Percentiles rank a stretch among this genome's conserved stretches.
phyloP scores from a whole-genome alignment of 805 yeast genomes.

The Yarrowia hollandica region DNA sequence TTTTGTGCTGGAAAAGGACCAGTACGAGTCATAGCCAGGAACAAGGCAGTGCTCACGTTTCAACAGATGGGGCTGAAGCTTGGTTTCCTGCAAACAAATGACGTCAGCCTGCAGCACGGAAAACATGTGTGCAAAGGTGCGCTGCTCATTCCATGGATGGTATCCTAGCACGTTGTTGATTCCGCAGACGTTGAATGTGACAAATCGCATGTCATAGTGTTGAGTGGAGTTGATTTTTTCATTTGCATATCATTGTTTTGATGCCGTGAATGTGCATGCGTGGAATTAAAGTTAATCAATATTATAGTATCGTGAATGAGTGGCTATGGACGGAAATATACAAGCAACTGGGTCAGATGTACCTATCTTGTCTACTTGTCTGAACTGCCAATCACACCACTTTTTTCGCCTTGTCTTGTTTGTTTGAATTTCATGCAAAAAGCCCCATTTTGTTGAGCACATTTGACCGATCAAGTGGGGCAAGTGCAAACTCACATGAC shows the following conservation, averaged over 20 bases:
- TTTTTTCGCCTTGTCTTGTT: no score
- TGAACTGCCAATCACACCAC: no score
- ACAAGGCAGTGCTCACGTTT: constrained; percentile 52
- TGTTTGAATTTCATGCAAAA: no score
- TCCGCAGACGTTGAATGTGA: constrained; percentile 86
- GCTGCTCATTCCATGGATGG: constrained; percentile 72
- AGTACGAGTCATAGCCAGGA: constrained; percentile 60
- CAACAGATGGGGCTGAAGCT: constrained; percentile 56
- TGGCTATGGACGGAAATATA: no score
- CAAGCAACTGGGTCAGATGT: no score
- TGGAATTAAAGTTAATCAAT: no score
- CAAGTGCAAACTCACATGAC: no score
- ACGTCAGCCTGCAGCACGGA: constrained; percentile 64
- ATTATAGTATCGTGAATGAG: no score
- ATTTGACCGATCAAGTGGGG: no score
- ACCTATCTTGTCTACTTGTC: no score
- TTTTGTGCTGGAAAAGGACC: constrained; percentile 63
- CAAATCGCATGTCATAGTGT: constrained; percentile 44
- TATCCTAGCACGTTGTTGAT: constrained; percentile 75
- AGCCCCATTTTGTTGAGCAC: no score
- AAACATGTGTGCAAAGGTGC: constrained; percentile 49
- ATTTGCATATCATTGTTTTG: background rate
- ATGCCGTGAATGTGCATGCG: no score
- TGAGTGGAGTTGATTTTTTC: background rate
- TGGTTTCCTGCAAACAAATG: constrained; percentile 84